Evolutionary conservation across 2,329 filamentous ascomycete genomes (phyloP), one percentile per base, ranked within the genome.

Genomic region (Colletotrichum truncatum): DNA sequence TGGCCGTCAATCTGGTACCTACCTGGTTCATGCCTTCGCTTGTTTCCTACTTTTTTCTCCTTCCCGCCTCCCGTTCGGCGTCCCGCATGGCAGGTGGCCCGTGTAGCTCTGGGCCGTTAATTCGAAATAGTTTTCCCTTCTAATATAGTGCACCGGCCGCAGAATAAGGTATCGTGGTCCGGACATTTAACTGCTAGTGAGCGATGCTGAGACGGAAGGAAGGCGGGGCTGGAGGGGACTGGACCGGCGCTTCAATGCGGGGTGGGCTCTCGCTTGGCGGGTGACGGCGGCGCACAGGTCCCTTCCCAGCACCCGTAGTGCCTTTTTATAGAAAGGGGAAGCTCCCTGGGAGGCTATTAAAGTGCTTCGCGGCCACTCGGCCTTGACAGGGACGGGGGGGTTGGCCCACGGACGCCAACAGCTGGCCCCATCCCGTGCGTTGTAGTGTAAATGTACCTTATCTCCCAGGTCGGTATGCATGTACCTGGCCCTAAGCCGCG

Each of bases 291-390:
- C 49, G 62, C 62, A 62, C 62, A 55, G 56, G 45, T 53, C 53
- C 30, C 12, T 10, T 16, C 10, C 12, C 54, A 34, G 14, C 23
- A 26, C 26, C 32, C 2, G 18, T 30, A 34, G 41, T 46, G 36
- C 21, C 57, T 62, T 49, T 62, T 65, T 43, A 65, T 61, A 65
- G 62, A 65, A 62, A 30, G 57, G n/a, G n/a, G 36, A 43, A 36
- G n/a, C 48, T 48, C 62, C 43, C 58, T 16, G 16, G 25, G 45
- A 26, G 18, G 23, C 12, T 10, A 51, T 45, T 21, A 43, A 21
- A 23, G 28, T 39, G 36, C 36, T 16, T 6, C 14, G 10, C 51
- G 18, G 12, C 14, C 39, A n/a, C 26, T 39, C 11, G 23, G 21
- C 25, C 14, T 28, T 36, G 52, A 43, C 58, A 60, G 52, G 52